Base-by-base conservation (phyloP, 768 basidiomycete species). In the Pisolithus microcarpus region DNA sequence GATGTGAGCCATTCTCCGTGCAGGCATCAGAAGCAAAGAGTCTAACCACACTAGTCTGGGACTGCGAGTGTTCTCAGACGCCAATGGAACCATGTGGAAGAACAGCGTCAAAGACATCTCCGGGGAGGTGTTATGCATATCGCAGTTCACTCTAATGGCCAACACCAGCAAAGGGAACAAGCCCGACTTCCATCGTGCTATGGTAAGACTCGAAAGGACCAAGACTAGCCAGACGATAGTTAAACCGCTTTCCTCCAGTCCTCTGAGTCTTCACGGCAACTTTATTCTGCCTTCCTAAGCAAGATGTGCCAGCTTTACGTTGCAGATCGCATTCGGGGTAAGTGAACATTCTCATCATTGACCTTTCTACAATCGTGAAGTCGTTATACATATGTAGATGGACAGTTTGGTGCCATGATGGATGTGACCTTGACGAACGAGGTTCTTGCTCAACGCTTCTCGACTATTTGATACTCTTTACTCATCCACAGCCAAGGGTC, bases 381-480 rank as follows among this genome's bases (percentile, higher is more conserved):
- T 49, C 26, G 23, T 36, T 49, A 49, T 54, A 26, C 26, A 26
- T 7, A 26, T 26, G 26, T 26, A 94, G 93, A 97, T 65, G 93
- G 93, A n/a, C 76, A 73, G 57, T 96, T 97, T 63, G 92, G 92
- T 30, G 93, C 92, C 5, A 95, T 95, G 93, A 97, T 97, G 93
- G 79, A 83, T 51, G 90, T 97, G 48, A 80, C 74, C 54, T 68
- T 95, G 50, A 85, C 78, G 19, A 97, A 97, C 64, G 93, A 97
- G 72, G 91, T 89, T 65, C 16, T 43, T 38, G 21, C 44, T 44
- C 49, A 19, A 36, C 52, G 37, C 50, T 52, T 46, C 26, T 26
- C 26, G 26, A 26, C 26, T 6, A 4, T 26, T 26, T 26, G 26
- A 26, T 26, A 26, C 26, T 26, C 52, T 16, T 16, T 50, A 24